phyloP scores from a whole-genome alignment of 495 filamentous ascomycete genomes.

The Trichoderma virens region DNA sequence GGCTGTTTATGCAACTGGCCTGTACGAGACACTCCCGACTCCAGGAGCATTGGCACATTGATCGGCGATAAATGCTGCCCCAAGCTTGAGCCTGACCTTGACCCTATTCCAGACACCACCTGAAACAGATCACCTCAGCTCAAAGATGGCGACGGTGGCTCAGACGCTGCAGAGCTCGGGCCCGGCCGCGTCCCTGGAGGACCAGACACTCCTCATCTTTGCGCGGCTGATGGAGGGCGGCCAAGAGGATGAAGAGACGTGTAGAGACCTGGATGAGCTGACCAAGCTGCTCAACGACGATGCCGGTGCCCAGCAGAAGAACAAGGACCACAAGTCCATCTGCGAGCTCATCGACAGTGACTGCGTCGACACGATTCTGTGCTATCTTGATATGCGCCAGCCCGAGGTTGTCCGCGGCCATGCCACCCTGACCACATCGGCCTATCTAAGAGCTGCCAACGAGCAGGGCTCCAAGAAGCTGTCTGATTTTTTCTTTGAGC shows the following conservation, averaged over 20 bases:
- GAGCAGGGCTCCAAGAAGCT: slow-evolving; percentile 59
- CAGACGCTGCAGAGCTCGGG: background rate
- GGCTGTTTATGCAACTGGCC: no score
- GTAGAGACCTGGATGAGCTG: slow-evolving; percentile 36
- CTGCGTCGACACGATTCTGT: slow-evolving; percentile 69
- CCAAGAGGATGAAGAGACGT: slow-evolving; percentile 46
- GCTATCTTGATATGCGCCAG: slow-evolving; percentile 69
- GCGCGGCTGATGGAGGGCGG: slow-evolving; percentile 49
- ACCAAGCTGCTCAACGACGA: slow-evolving; percentile 46
- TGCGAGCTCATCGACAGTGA: slow-evolving; percentile 66
- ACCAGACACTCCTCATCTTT: slow-evolving; percentile 44
- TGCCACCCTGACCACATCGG: slow-evolving; percentile 66
- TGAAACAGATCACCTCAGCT: background rate
- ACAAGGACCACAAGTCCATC: slow-evolving; percentile 38
- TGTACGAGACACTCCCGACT: no score
- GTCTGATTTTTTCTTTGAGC: slow-evolving; percentile 53
- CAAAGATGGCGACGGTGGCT: slow-evolving; percentile 9
- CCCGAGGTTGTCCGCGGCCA: slow-evolving; percentile 59
- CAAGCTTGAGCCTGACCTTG: no score
- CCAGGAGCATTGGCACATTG: no score
- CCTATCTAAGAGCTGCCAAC: slow-evolving; percentile 69
- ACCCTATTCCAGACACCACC: background rate
- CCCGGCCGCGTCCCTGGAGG: slow-evolving; percentile 18
- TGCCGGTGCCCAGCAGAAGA: slow-evolving; percentile 17
- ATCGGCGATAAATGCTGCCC: slow-evolving; percentile 1